phyloP scores from a whole-genome alignment of 768 basidiomycete genomes.

The Boletus tomentosulus region DNA sequence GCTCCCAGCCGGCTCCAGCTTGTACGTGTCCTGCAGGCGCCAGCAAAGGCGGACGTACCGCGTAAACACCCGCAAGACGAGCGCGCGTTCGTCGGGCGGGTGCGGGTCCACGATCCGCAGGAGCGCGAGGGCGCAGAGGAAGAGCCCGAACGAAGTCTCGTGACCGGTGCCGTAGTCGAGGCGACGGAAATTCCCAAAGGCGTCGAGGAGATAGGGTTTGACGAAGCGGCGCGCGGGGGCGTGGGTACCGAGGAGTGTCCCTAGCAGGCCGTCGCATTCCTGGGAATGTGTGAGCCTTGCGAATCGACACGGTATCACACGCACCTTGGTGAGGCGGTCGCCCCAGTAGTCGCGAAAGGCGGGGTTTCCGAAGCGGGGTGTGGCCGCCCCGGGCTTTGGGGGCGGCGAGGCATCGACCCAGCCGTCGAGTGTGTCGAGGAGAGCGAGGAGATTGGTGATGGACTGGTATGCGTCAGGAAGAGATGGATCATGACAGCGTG shows the following conservation, averaged over 20 bases:
- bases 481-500: background rate
- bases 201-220: slow-evolving; percentile 71
- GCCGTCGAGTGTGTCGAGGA: slow-evolving; percentile 61
- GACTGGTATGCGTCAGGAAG: slow-evolving; percentile 34
- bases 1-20: slow-evolving; percentile 92
- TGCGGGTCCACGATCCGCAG: slow-evolving; percentile 58
- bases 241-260: slow-evolving; percentile 45
- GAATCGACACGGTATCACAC: background rate
- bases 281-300: slow-evolving; percentile 25
- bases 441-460: slow-evolving; percentile 40
- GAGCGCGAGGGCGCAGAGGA: slow-evolving; percentile 69
- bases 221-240: slow-evolving; percentile 54
- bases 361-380: slow-evolving; percentile 90
- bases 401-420: slow-evolving; percentile 87
- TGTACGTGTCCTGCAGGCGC: slow-evolving; percentile 83
- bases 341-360: slow-evolving; percentile 83
- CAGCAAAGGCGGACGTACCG: slow-evolving; percentile 82
- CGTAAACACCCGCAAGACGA: slow-evolving; percentile 60
- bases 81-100: slow-evolving; percentile 55
- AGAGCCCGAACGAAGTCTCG: slow-evolving; percentile 82
- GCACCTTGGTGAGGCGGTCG: slow-evolving; percentile 68
- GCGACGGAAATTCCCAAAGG: slow-evolving; percentile 87
- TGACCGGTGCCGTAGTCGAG: slow-evolving; percentile 98
- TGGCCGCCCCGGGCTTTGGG: slow-evolving; percentile 38
- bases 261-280: slow-evolving; percentile 52